These are phyloP conservation scores for Lasiodiplodia sp. DNA, from an alignment of 2,329 filamentous ascomycete species.

Conservation along the genomic window DNA sequence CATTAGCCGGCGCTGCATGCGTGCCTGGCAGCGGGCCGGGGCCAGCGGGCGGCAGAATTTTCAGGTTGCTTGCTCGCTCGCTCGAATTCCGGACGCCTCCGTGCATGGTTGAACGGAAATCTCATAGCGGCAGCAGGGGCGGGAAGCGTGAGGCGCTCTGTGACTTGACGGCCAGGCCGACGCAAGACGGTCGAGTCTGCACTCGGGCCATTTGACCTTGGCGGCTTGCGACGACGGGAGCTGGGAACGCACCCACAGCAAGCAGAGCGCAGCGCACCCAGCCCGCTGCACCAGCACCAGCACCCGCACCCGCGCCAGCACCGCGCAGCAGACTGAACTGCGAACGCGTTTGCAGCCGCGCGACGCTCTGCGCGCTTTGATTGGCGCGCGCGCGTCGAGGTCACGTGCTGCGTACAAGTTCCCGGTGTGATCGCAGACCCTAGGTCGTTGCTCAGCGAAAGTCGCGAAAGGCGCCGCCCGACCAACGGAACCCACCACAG, in stretches of 20 bases:
- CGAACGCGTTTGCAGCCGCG: constrained; percentile 4
- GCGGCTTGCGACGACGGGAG: neutral
- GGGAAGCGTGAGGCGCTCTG: constrained; percentile 2
- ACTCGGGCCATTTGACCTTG: constrained; percentile 8
- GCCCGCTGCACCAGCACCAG: neutral
- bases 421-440: neutral
- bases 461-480: constrained; percentile 10
- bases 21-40: constrained; percentile 23
- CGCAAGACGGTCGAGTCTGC: constrained; percentile 1
- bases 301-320: neutral
- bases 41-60: constrained; percentile 6
- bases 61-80: constrained; percentile 1
- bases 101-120: constrained; percentile 21
- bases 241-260: neutral
- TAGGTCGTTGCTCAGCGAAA: constrained; percentile 13
- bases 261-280: neutral
- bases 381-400: neutral
- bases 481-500: constrained; percentile 9
- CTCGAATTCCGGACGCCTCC: constrained; percentile 16
- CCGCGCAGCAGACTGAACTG: neutral
- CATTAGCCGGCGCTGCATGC: constrained; percentile 13
- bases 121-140: constrained; percentile 7
- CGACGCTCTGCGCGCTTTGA: neutral
- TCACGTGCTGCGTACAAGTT: constrained; percentile 8
- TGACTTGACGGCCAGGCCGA: constrained; percentile 3